phyloP scores from a whole-genome alignment of 164 flowering plant species.

The Berberis thunbergii region DNA sequence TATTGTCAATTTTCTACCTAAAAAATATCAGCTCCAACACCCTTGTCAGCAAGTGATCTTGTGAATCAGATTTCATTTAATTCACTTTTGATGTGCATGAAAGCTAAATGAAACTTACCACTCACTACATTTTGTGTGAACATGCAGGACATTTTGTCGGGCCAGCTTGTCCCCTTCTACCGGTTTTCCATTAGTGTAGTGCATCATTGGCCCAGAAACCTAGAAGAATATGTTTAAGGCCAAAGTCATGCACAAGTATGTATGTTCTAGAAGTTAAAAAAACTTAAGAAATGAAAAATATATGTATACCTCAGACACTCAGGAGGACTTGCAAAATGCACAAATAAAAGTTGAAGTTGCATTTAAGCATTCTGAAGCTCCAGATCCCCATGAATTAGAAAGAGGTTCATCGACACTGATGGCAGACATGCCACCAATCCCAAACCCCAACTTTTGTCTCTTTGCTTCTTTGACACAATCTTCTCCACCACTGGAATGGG shows the following conservation, averaged over 20 bases:
- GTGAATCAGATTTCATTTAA: too few relatives aligned
- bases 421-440: not conserved
- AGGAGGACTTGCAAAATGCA: conserved; percentile 61
- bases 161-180: conserved; percentile 29
- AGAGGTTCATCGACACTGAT: conserved; percentile 2
- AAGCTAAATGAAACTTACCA: conserved; percentile 33
- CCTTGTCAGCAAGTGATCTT: not conserved
- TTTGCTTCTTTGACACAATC: not conserved
- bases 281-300: not conserved
- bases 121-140: conserved; percentile 49
- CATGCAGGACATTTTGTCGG: conserved; percentile 35
- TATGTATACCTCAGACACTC: conserved; percentile 35
- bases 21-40: not conserved
- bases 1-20: too few relatives aligned
- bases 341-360: conserved; percentile 19
- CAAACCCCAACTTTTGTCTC: conserved; percentile 18
- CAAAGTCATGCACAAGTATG: not conserved
- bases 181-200: conserved; percentile 31
- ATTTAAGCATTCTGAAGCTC: conserved; percentile 6
- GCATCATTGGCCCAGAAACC: conserved; percentile 47
- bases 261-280: too few relatives aligned
- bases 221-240: conserved; percentile 11
- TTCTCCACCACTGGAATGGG: conserved; percentile 6
- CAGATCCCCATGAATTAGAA: conserved; percentile 10
- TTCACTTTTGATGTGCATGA: too few relatives aligned